phyloP scores from a whole-genome alignment of 306 rosid species.

The Senna siamea region DNA sequence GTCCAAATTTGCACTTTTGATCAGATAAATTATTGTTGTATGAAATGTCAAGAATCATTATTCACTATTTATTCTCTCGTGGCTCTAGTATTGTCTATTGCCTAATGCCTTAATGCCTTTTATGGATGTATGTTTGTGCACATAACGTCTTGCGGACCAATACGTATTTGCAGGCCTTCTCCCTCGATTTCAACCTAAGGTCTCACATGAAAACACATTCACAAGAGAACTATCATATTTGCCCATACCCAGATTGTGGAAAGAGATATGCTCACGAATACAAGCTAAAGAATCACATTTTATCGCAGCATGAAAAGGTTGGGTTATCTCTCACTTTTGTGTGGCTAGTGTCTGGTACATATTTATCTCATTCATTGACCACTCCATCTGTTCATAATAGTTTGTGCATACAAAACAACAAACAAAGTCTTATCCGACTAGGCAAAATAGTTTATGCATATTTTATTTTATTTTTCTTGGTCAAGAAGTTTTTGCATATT shows the following conservation, averaged over 20 bases:
- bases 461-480: not conserved
- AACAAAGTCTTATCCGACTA: too few relatives aligned
- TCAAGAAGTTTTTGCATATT: not conserved
- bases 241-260: constrained; percentile 92
- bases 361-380: constrained; percentile 8
- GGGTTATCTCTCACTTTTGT: constrained; percentile 14
- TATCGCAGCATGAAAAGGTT: constrained; percentile 96
- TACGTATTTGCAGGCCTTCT: constrained; percentile 75
- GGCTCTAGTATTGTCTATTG: constrained; percentile 18
- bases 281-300: constrained; percentile 93
- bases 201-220: constrained; percentile 99
- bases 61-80: not conserved
- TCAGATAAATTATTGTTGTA: constrained; percentile 22
- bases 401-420: too few relatives aligned
- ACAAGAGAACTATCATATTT: constrained; percentile 92
- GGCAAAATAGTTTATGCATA: not conserved
- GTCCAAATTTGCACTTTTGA: too few relatives aligned
- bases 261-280: constrained; percentile 98
- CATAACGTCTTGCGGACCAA: not conserved
- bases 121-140: not conserved
- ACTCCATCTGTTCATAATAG: not conserved
- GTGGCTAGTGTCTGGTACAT: not conserved
- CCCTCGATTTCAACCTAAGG: constrained; percentile 88
- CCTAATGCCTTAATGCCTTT: not conserved
- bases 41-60: constrained; percentile 15